Base-by-base conservation (phyloP, 306 rosid genomes). In the Vicia faba region DNA sequence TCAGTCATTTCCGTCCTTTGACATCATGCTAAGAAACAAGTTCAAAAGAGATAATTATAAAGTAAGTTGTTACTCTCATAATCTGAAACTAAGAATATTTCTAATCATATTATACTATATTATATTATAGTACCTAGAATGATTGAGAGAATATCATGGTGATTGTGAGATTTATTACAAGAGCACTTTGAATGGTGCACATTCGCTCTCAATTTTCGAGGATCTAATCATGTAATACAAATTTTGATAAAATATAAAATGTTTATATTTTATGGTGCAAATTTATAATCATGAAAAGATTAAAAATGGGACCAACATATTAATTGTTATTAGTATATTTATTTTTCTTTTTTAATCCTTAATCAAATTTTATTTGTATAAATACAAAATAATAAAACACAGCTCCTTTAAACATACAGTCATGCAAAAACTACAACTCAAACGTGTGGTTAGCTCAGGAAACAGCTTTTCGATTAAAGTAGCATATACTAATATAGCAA, bases 21-120 rank as follows among this genome's bases (percentile, higher is more conserved):
- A 64, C 74, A 65, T 29, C 66, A 58, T 78, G 44, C 44, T 41
- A 72, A 38, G 58, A 58, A 66, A 56, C 19, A 40, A 35, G 16
- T 51, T 73, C 36, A 40, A 41, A 28, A 56, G 11, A 63, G 46
- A 63, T 26, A 38, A 44, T 44, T 44, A n/a, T 44, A 44, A 31
- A 31, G 1, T 5, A 1, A 5, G 36, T 31, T 31, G 7, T 0
- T 31, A 1, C 36, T 31, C 7, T 31, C 61, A 33, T 74, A 18
- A 74, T 65, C 36, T 46, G 38, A n/a, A 58, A 36, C 63, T 66
- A 36, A 65, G 53, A 57, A 59, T 58, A 46, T 48, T 59, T 16
- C 7, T 38, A 26, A 40, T 39, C 64, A 68, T 75, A 45, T 25
- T 25, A 25, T 75, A 45, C 2, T 25, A 25, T 25, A 25, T 25